Evolutionary conservation across 768 basidiomycete genomes (phyloP).

Genomic region (Dacryopinax spathularia): DNA sequence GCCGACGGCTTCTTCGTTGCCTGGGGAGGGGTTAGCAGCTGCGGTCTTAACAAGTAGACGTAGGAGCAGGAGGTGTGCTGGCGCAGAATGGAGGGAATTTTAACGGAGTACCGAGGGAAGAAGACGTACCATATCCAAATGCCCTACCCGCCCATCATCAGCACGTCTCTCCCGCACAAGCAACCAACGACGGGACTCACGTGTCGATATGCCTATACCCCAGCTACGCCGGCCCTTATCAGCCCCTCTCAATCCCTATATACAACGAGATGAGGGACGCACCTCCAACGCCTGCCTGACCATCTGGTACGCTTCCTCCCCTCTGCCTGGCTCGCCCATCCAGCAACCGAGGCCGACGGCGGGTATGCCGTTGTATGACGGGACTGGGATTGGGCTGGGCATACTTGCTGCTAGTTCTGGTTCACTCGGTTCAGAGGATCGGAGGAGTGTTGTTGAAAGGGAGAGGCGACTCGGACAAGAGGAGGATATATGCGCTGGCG

Average conservation of each 20-base stretch:
- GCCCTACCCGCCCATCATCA: not conserved
- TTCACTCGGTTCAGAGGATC: too few species aligned
- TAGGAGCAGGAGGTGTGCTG: too few species aligned
- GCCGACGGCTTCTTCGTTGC: conserved; percentile 36
- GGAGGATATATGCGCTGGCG: too few species aligned
- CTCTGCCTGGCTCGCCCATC: not conserved
- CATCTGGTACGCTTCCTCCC: not conserved
- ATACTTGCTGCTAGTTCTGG: too few species aligned
- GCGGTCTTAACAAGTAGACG: too few species aligned
- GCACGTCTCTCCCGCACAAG: not conserved
- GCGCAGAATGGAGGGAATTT: too few species aligned
- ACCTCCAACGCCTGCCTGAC: not conserved
- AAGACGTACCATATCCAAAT: not conserved
- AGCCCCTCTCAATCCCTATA: not conserved
- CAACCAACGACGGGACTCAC: not conserved
- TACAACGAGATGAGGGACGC: not conserved
- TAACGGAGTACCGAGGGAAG: not conserved
- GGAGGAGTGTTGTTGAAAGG: too few species aligned
- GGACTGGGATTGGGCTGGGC: too few species aligned
- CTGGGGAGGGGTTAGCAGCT: conserved; percentile 12
- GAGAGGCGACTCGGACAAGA: too few species aligned
- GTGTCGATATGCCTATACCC: conserved; percentile 1
- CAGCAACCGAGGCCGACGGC: not conserved
- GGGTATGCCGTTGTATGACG: not conserved
- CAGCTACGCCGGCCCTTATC: not conserved